Evolutionary conservation across 2,329 filamentous ascomycete genomes (phyloP).

Genomic region (Xylaria multiplex): DNA sequence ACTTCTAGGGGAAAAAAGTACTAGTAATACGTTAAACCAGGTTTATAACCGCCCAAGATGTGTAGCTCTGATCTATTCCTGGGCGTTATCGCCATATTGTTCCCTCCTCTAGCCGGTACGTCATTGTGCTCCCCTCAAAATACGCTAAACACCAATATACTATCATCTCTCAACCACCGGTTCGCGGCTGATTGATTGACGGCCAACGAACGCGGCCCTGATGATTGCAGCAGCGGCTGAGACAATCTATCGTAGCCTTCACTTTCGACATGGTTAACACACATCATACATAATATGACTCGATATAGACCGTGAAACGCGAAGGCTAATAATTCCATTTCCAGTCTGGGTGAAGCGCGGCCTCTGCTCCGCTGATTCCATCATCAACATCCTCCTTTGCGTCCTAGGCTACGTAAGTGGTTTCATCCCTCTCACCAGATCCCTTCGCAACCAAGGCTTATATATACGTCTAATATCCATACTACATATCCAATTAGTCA

Average conservation of each 20-base stretch:
- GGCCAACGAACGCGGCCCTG: neutral
- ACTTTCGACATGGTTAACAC: neutral
- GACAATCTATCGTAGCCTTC: neutral
- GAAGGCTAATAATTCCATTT: slow-evolving; percentile 46
- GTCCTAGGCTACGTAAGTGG: slow-evolving; percentile 71
- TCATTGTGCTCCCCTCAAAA: slow-evolving; percentile 40
- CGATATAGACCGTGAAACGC: neutral
- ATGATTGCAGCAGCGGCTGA: neutral
- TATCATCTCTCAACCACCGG: neutral
- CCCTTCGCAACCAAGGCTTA: neutral
- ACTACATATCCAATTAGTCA: slow-evolving; percentile 5
- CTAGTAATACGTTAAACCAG: neutral
- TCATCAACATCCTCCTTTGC: slow-evolving; percentile 96
- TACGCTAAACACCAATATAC: slow-evolving; percentile 1
- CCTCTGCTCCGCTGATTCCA: slow-evolving; percentile 87
- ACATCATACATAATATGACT: neutral
- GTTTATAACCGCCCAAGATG: slow-evolving; percentile 53
- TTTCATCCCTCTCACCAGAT: neutral
- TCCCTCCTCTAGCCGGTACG: slow-evolving; percentile 72
- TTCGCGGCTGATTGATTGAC: neutral
- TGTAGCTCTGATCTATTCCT: slow-evolving; percentile 71
- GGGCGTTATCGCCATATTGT: slow-evolving; percentile 70
- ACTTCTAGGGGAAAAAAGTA: neutral
- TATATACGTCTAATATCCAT: slow-evolving; percentile 38
- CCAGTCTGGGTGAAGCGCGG: slow-evolving; percentile 96